Evolutionary conservation across 495 filamentous ascomycete genomes (phyloP).

Genomic region (Trichoderma erinaceum): DNA sequence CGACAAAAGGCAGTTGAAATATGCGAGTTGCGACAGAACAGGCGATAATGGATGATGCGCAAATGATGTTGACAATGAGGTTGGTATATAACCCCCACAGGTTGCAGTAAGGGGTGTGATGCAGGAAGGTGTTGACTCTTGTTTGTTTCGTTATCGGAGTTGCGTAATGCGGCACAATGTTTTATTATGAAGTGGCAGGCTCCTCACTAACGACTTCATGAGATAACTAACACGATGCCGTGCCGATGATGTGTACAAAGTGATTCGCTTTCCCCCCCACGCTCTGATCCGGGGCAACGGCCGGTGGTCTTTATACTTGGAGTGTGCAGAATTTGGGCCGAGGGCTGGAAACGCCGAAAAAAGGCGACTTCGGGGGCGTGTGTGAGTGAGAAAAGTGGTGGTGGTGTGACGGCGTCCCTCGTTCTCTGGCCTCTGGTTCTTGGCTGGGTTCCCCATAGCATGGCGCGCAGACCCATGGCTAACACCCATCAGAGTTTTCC

Average conservation of each 20-base stretch:
- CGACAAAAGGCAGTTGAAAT: background rate
- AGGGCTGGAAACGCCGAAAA: slow-evolving; percentile 2
- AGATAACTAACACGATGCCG: slow-evolving; percentile 16
- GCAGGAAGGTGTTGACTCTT: slow-evolving; percentile 1
- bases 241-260: slow-evolving; percentile 5
- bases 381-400: background rate
- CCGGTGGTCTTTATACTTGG: background rate
- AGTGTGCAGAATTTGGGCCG: background rate
- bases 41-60: background rate
- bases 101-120: background rate
- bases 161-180: slow-evolving; percentile 4
- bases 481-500: slow-evolving; percentile 1
- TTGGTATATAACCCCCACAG: background rate
- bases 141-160: background rate
- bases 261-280: background rate
- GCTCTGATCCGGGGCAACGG: slow-evolving; percentile 5
- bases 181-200: slow-evolving; percentile 21
- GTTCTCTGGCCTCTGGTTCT: background rate
- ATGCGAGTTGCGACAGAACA: background rate
- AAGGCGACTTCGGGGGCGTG: slow-evolving; percentile 9
- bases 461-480: background rate
- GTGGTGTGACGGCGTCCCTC: background rate
- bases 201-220: slow-evolving; percentile 38
- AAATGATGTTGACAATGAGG: background rate
- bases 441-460: background rate